Percentiles rank a stretch among this genome's conserved stretches.
These are phyloP conservation scores for Flaveria robusta DNA, from an alignment of 129 eudicot species.

Conservation along the genomic window DNA sequence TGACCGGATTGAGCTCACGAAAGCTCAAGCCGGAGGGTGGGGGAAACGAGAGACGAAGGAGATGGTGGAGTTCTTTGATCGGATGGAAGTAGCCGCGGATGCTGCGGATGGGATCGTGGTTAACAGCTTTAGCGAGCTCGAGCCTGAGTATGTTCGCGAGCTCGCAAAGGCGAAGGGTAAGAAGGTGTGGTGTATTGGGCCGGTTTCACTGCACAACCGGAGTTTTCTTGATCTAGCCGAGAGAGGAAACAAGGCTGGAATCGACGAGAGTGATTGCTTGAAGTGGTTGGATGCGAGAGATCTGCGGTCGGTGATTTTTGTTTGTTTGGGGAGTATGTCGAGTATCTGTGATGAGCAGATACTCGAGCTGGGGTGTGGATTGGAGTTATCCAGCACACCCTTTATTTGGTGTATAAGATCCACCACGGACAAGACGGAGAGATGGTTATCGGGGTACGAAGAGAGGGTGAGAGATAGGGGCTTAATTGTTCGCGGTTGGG, in stretches of 20 bases:
- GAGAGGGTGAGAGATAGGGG: slow-evolving; percentile 57
- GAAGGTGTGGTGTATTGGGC: slow-evolving; percentile 71
- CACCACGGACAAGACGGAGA: slow-evolving; percentile 35
- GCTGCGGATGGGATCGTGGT: slow-evolving; percentile 51
- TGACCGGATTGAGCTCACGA: slow-evolving; percentile 37
- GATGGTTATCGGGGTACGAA: slow-evolving; percentile 46
- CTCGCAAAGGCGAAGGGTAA: slow-evolving; percentile 34
- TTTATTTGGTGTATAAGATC: slow-evolving; percentile 53
- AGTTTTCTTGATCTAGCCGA: slow-evolving; percentile 40
- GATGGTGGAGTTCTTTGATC: slow-evolving; percentile 31
- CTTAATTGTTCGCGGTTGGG: slow-evolving; percentile 65
- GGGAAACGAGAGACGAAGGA: slow-evolving; percentile 26
- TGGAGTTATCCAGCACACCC: slow-evolving; percentile 46
- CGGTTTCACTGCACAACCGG: slow-evolving; percentile 52
- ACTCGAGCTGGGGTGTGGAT: slow-evolving; percentile 59
- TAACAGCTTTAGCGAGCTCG: slow-evolving; percentile 65
- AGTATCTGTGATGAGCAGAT: slow-evolving; percentile 35
- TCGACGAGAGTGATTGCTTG: slow-evolving; percentile 41
- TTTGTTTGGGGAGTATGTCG: slow-evolving; percentile 64
- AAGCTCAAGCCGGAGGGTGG: slow-evolving; percentile 36
- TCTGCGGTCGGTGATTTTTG: slow-evolving; percentile 48
- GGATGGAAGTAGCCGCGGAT: slow-evolving; percentile 34
- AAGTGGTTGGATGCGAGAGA: slow-evolving; percentile 48
- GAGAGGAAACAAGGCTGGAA: slow-evolving; percentile 59
- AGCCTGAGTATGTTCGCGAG: slow-evolving; percentile 45